Evolutionary conservation across 2,329 filamentous ascomycete genomes (phyloP), one percentile per base, ranked within the genome.

Genomic region (Knoxdaviesia capensis): DNA sequence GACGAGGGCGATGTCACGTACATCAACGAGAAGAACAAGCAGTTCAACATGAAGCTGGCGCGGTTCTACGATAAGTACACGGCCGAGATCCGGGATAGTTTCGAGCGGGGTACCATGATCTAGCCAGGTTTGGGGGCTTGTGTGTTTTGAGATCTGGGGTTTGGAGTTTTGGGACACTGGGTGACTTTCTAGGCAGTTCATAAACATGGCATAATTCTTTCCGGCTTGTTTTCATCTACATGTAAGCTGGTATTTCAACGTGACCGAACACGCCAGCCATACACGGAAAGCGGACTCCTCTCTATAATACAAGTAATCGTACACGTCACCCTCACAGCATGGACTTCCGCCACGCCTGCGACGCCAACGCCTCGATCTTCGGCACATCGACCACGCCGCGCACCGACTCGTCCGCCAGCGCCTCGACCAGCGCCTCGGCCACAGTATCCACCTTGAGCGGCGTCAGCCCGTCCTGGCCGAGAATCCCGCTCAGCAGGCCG

Each of bases 1-100:
- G 86, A 93, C 48, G 82, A 87, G 39, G 80, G 76, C 31, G 90
- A 98, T 59, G 82, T 96, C 52, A 96, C 88, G 6, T 96, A 94
- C 62, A 98, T 98, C 72, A 98, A 98, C 63, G 86, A 94, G 63
- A 94, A 98, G 79, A 98, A 98, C 69, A 96, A 96, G 69, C 86
- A 94, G 69, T 98, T 98, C 67, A 98, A 98, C 74, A 78, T 93
- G 65, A 96, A 98, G 65, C 66, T 98, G 59, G 69, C 80, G 42
- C 71, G 90, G 50, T 98, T 96, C 65, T 98, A 98, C 63, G 90
- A 98, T 64, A 93, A 94, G 67, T 98, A 98, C 60, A 98, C 90
- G 38, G 77, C 82, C 32, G 90, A 98, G 59, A 96, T 98, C 52
- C 70, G 90, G 55, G 90, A 98, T 56, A 94, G 82, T 59, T 98